Base-by-base conservation (phyloP, 768 basidiomycete species). In the Mycena chlorophos region DNA sequence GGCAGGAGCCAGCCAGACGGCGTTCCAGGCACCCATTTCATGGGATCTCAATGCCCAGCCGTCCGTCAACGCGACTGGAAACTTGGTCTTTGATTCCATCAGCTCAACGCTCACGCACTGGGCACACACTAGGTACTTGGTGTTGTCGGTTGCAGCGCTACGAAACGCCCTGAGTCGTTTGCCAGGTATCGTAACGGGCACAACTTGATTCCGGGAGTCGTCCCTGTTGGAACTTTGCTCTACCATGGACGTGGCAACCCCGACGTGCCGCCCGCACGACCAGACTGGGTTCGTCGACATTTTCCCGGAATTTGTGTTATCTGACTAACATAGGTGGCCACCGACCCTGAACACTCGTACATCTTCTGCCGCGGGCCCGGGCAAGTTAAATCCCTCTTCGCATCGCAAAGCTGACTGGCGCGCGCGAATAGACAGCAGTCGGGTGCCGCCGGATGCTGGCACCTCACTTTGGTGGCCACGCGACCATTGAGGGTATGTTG, bases 221-320 rank as follows among this genome's bases (percentile, higher is more conserved):
- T 75, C 28, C 67, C 73, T 1, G 57, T 52, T 6, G 75, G 73
- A 22, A 76, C 75, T 3, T 56, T 72, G 12, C 63, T 76, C 3
- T 76, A 76, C 29, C 74, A 74, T 39, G 68, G 64, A 28, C 55
- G 62, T 2, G 5, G 1, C 14, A 43, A 39, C n/a, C 29, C 61
- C 1, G 53, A 63, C 20, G 40, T 42, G 16, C 49, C 70, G 6
- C 74, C 74, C 6, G 45, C 8, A 8, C 13, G 13, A 20, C 40
- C 40, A 42, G 40, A 42, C n/a, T 42, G 40, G 40, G 40, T 42
- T 8, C 40, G n/a, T 5, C 20, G 13, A 42, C 40, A 10, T 10
- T 37, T 37, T 37, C n/a, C n/a, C n/a, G 10, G 10, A 37, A n/a
- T 37, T 37, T 37, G n/a, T n/a, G 10, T n/a, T 37, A n/a, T 10